Conservation (phyloP, 2,329 filamentous ascomycete genomes). For the Xylariaceae sp. region DNA sequence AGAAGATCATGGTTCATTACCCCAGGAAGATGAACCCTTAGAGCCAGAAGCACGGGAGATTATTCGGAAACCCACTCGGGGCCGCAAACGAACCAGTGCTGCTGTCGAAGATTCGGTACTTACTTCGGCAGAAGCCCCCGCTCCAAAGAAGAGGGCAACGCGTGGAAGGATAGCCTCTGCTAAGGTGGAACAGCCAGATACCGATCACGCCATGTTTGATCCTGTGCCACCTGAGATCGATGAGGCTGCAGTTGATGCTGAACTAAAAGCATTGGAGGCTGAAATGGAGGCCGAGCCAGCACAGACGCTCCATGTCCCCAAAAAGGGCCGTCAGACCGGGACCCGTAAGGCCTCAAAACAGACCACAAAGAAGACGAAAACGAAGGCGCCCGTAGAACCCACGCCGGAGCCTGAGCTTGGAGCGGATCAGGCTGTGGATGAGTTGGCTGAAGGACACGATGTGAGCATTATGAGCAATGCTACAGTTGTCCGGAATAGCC, state of each 20-base stretch:
- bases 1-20: conserved; percentile 25
- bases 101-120: conserved; percentile 58
- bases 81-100: conserved; percentile 70
- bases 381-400: conserved; percentile 36
- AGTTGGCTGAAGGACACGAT: conserved; percentile 46
- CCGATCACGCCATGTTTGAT: conserved; percentile 61
- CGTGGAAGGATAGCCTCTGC: conserved; percentile 47
- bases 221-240: conserved; percentile 52
- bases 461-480: conserved; percentile 51
- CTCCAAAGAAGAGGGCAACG: conserved; percentile 65
- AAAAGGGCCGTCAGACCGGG: conserved; percentile 60
- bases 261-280: conserved; percentile 56
- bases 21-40: conserved; percentile 37
- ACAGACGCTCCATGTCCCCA: conserved; percentile 54
- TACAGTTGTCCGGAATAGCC: conserved; percentile 50
- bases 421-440: conserved; percentile 35
- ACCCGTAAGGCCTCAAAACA: conserved; percentile 61
- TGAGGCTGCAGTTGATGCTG: conserved; percentile 58
- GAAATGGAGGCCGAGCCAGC: conserved; percentile 54
- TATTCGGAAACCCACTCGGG: conserved; percentile 51
- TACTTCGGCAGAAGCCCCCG: conserved; percentile 54
- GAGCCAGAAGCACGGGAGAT: conserved; percentile 40
- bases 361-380: conserved; percentile 52
- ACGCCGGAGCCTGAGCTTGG: neutral
- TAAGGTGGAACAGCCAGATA: conserved; percentile 40